Conservation (phyloP, 2,329 filamentous ascomycete species). For the Cordyceps farinosa region DNA sequence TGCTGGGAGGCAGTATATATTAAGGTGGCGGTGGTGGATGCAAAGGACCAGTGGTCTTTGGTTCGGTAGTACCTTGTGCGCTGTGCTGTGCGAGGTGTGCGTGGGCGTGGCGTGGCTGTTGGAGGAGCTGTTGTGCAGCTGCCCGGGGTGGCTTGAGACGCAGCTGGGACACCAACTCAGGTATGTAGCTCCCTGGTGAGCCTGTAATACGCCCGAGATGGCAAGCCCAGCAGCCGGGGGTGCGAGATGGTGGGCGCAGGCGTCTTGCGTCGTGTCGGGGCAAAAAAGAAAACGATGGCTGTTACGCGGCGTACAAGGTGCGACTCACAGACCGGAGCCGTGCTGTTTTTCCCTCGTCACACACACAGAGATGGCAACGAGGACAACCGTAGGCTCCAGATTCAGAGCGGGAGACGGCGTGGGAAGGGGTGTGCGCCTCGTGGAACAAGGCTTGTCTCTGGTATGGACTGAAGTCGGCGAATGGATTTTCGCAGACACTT, state of each 20-base stretch:
- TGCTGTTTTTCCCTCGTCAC: background rate
- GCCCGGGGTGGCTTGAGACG: slow-evolving; percentile 1
- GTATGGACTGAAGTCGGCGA: background rate
- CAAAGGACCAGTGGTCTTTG: too few species aligned
- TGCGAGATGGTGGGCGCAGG: slow-evolving; percentile 2
- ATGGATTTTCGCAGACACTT: background rate
- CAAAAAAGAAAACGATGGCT: background rate
- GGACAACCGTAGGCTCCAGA: background rate
- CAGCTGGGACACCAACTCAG: background rate
- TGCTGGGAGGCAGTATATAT: too few species aligned
- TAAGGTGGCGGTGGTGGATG: background rate
- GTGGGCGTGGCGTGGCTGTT: slow-evolving; percentile 1
- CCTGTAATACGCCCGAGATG: background rate
- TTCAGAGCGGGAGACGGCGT: background rate
- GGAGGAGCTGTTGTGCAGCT: background rate
- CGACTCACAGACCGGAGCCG: background rate
- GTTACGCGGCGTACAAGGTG: background rate
- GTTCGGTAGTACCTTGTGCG: background rate
- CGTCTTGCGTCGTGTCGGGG: background rate
- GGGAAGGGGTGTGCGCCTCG: background rate
- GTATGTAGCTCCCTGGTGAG: background rate
- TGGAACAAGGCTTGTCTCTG: background rate
- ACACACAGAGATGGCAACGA: background rate
- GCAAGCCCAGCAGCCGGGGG: background rate
- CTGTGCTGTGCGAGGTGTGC: background rate